These are phyloP conservation scores for Diaporthe velutina DNA, from an alignment of 2,329 filamentous ascomycete genomes.

Conservation along the genomic window DNA sequence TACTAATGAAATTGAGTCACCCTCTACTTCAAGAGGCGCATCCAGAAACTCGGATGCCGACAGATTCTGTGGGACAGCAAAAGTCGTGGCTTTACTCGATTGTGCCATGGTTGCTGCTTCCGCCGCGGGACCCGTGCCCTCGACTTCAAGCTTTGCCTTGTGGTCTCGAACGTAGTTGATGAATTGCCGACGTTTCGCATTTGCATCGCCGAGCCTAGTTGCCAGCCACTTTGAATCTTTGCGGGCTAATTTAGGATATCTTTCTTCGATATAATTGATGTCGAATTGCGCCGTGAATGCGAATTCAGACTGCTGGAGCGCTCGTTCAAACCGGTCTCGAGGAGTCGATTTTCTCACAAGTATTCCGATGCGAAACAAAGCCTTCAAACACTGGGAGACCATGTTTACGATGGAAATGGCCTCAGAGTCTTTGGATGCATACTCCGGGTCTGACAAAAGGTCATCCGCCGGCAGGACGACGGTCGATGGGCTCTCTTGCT, in stretches of 20 bases:
- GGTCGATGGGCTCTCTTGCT: not conserved
- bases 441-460: not conserved
- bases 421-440: not conserved
- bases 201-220: not conserved
- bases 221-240: not conserved
- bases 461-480: not conserved
- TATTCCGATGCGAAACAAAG: not conserved
- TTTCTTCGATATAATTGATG: not conserved
- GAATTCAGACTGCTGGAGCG: not conserved
- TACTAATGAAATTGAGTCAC: not conserved
- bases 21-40: not conserved
- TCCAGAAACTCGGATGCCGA: not conserved
- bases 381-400: not conserved
- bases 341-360: slow-evolving; percentile 3
- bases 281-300: not conserved
- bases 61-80: not conserved
- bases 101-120: not conserved
- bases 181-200: not conserved
- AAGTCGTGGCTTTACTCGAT: slow-evolving; percentile 2
- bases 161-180: not conserved
- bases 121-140: too few species aligned
- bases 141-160: not conserved
- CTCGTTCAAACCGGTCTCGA: not conserved
- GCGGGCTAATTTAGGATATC: not conserved
- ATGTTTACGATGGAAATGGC: not conserved